Percentiles rank a stretch among this genome's conserved stretches.
These are phyloP conservation scores for Niebla homalea DNA, from an alignment of 495 filamentous ascomycete genomes.

Conservation along the genomic window DNA sequence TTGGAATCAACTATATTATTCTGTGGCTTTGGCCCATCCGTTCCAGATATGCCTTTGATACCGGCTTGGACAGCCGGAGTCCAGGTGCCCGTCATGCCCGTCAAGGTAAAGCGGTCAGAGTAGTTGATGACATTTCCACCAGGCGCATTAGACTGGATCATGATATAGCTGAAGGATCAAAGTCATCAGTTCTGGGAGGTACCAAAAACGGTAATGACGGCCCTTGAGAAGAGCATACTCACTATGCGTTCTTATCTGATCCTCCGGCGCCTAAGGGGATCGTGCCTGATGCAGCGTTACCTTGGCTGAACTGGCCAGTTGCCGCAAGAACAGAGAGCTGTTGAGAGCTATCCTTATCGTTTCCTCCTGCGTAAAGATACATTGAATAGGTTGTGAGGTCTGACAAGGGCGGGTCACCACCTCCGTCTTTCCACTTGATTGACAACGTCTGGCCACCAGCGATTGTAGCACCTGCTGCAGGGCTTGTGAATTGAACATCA, in stretches of 20 bases:
- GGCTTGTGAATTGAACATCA: slow-evolving; percentile 42
- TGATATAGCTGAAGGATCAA: slow-evolving; percentile 42
- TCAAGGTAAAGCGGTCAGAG: slow-evolving; percentile 51
- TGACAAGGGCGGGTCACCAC: slow-evolving; percentile 31
- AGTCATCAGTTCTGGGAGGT: not conserved
- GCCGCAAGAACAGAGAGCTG: slow-evolving; percentile 30
- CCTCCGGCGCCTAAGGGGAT: slow-evolving; percentile 36
- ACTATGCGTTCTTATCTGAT: slow-evolving; percentile 49
- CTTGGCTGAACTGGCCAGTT: slow-evolving; percentile 30
- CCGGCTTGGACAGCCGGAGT: slow-evolving; percentile 29
- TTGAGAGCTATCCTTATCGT: slow-evolving; percentile 31
- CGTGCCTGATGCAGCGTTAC: slow-evolving; percentile 38
- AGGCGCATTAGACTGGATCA: slow-evolving; percentile 41
- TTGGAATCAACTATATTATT: slow-evolving; percentile 21
- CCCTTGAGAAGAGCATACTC: slow-evolving; percentile 14
- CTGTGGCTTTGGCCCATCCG: slow-evolving; percentile 27
- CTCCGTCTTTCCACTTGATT: slow-evolving; percentile 47
- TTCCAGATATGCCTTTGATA: slow-evolving; percentile 30
- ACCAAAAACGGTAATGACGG: not conserved
- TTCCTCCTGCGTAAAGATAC: slow-evolving; percentile 52
- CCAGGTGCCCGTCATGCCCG: slow-evolving; percentile 54
- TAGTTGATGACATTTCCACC: slow-evolving; percentile 43
- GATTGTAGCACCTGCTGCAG: slow-evolving; percentile 33
- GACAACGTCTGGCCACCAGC: slow-evolving; percentile 37
- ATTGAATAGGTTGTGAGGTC: slow-evolving; percentile 45